Conservation (phyloP, 352 stramenopile species). For the Pythium myriotylum region DNA sequence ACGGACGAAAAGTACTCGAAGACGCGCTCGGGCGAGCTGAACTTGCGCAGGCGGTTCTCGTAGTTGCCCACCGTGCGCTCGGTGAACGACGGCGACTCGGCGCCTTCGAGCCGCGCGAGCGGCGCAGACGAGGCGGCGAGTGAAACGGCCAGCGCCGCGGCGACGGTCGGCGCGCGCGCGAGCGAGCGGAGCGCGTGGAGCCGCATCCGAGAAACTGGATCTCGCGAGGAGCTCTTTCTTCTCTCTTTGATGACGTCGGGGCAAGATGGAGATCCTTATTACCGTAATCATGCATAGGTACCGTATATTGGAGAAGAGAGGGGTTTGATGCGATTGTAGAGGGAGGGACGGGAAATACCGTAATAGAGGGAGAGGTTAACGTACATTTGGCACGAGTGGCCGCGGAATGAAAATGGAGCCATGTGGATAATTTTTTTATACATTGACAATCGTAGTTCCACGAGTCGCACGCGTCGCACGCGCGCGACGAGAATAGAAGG, state of each 20-base stretch:
- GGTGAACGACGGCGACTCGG: conserved; percentile 55
- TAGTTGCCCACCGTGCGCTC: conserved; percentile 87
- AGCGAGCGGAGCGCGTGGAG: conserved; percentile 21
- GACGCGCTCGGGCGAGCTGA: conserved; percentile 83
- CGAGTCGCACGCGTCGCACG: too few relatives aligned
- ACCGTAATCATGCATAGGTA: background rate
- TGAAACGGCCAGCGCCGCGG: conserved; percentile 28
- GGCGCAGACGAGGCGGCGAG: conserved; percentile 7
- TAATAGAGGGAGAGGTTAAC: background rate
- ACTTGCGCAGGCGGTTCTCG: conserved; percentile 87
- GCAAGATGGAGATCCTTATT: background rate
- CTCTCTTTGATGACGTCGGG: too few relatives aligned
- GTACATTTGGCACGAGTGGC: too few relatives aligned
- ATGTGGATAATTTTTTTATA: background rate
- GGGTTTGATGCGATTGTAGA: too few relatives aligned
- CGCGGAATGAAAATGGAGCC: too few relatives aligned
- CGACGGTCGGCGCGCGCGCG: conserved; percentile 1
- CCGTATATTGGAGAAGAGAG: background rate
- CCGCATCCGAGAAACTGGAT: conserved; percentile 20
- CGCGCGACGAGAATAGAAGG: background rate
- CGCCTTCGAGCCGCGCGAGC: conserved; percentile 26
- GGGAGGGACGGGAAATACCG: background rate
- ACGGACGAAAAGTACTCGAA: conserved; percentile 92
- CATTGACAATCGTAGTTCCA: background rate
- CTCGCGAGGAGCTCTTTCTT: conserved; percentile 10